phyloP scores from a whole-genome alignment of 2,329 filamentous ascomycete genomes.

The Claviceps sp. region DNA sequence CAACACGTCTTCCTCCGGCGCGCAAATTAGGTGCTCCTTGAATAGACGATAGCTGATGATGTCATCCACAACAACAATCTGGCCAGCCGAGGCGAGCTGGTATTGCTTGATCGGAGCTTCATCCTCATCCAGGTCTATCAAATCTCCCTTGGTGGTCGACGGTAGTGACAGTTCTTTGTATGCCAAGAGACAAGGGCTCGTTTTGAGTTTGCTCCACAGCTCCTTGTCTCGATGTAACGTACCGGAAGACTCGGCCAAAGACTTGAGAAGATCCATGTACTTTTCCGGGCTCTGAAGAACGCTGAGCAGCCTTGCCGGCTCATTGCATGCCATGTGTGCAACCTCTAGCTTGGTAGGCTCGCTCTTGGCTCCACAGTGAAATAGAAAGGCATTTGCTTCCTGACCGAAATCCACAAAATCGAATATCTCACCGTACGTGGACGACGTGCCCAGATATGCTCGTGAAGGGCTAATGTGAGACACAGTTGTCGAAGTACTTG shows the following conservation, averaged over 20 bases:
- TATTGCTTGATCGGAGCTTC: constrained; percentile 60
- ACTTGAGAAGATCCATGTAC: constrained; percentile 71
- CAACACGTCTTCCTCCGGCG: constrained; percentile 76
- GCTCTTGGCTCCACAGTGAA: constrained; percentile 77
- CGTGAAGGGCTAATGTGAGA: constrained; percentile 48
- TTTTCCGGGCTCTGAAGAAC: constrained; percentile 72
- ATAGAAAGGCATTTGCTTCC: constrained; percentile 77
- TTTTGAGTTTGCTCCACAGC: constrained; percentile 63
- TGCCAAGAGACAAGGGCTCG: constrained; percentile 65
- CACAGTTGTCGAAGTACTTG: constrained; percentile 12
- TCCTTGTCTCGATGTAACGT: constrained; percentile 65
- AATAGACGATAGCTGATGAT: constrained; percentile 83
- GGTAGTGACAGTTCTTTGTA: constrained; percentile 54
- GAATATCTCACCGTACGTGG: constrained; percentile 74
- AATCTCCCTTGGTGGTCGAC: constrained; percentile 26
- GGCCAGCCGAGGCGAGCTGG: constrained; percentile 56
- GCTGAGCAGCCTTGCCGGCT: constrained; percentile 70
- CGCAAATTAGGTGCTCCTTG: constrained; percentile 69
- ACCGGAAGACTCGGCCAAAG: constrained; percentile 59
- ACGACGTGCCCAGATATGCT: constrained; percentile 65
- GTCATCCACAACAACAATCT: constrained; percentile 74
- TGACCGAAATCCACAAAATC: constrained; percentile 91
- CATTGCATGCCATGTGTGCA: constrained; percentile 66
- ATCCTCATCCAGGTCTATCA: constrained; percentile 43
- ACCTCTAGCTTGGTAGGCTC: constrained; percentile 83